Conservation (phyloP, 768 basidiomycete genomes). For the Pisolithus sp. region DNA sequence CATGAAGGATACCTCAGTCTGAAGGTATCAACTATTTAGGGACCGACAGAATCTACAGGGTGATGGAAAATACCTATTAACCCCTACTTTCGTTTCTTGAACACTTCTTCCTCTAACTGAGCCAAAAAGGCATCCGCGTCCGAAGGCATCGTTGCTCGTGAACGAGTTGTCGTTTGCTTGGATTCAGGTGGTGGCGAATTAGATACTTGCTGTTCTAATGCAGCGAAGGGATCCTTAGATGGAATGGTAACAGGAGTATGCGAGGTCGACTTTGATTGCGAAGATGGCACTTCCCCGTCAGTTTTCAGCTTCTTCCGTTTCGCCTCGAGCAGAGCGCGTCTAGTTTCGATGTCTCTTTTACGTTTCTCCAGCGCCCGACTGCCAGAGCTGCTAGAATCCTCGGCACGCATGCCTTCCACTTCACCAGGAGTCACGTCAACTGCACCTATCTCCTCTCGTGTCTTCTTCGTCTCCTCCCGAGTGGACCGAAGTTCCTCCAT, state of each 20-base stretch:
- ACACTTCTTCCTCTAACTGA: constrained; percentile 57
- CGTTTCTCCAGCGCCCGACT: constrained; percentile 61
- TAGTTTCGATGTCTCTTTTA: constrained; percentile 67
- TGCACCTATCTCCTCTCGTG: constrained; percentile 54
- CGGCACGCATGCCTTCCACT: constrained; percentile 65
- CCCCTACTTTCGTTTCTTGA: constrained; percentile 17
- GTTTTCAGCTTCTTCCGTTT: constrained; percentile 53
- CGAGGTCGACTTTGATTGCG: neutral
- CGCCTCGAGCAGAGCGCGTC: constrained; percentile 52
- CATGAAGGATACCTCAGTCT: constrained; percentile 8
- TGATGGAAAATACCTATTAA: neutral
- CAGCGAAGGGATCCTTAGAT: constrained; percentile 43
- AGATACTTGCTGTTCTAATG: constrained; percentile 35
- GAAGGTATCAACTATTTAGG: neutral
- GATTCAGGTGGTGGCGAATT: constrained; percentile 8
- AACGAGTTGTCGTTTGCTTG: constrained; percentile 24
- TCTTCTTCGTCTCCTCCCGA: constrained; percentile 65
- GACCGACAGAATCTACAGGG: neutral
- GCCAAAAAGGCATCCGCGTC: constrained; percentile 62
- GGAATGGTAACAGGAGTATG: constrained; percentile 3
- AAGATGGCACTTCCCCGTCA: constrained; percentile 1
- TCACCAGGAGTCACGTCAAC: constrained; percentile 61
- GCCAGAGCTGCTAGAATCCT: constrained; percentile 21
- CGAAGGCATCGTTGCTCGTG: constrained; percentile 7
- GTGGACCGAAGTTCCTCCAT: constrained; percentile 74